Evolutionary conservation across 202 grass and related monocot genomes (phyloP).

Genomic region (Schoenoplectus tabernaemontani): DNA sequence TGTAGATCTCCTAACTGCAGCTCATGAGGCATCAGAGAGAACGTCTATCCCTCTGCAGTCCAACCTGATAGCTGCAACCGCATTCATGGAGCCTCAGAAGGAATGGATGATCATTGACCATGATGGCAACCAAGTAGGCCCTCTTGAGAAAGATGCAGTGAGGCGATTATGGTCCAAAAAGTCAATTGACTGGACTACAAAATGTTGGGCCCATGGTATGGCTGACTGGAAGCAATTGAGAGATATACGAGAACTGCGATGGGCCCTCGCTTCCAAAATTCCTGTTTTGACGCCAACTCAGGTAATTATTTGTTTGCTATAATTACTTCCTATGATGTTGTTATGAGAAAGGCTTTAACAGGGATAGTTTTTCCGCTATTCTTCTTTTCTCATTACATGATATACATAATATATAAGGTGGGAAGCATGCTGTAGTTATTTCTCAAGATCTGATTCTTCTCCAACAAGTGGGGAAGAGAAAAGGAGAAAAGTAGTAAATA

Average conservation of each 20-base stretch:
- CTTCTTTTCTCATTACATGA: not conserved
- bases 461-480: too few relatives aligned
- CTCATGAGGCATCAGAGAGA: conserved; percentile 88
- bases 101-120: conserved; percentile 99
- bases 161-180: conserved; percentile 90
- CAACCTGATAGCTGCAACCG: conserved; percentile 83
- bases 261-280: conserved; percentile 71
- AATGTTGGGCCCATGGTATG: conserved; percentile 94
- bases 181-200: conserved; percentile 88
- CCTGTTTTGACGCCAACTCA: conserved; percentile 88
- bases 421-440: not conserved
- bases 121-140: conserved; percentile 68
- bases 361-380: not conserved
- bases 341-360: not conserved
- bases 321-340: not conserved
- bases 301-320: conserved; percentile 32
- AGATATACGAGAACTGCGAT: conserved; percentile 91
- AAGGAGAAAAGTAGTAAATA: not conserved
- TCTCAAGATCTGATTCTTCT: not conserved
- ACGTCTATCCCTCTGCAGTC: conserved; percentile 97
- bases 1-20: conserved; percentile 76
- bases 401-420: not conserved
- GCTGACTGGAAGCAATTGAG: conserved; percentile 91
- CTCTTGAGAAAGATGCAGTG: conserved; percentile 92
- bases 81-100: conserved; percentile 94